These are phyloP conservation scores for Pythium myriotylum DNA, from an alignment of 352 stramenopile species.

Conservation along the genomic window DNA sequence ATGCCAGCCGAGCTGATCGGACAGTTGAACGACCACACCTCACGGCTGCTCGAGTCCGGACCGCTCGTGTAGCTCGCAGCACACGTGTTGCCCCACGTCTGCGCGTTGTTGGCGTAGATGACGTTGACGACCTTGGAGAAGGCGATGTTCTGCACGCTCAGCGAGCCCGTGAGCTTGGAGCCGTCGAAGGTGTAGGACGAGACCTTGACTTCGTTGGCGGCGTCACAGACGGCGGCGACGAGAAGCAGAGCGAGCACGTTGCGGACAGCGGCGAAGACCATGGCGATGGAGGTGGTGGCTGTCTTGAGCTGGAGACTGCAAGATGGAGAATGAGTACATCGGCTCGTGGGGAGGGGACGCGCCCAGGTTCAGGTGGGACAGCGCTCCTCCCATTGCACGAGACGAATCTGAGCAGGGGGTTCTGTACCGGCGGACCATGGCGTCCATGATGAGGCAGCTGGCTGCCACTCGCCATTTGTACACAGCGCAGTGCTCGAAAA, in stretches of 20 bases:
- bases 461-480: no score
- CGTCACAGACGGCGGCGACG: conserved; percentile 6
- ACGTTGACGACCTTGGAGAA: conserved; percentile 25
- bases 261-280: conserved; percentile 16
- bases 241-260: conserved; percentile 13
- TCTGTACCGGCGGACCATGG: no score
- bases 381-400: no score
- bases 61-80: conserved; percentile 21
- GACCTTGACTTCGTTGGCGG: conserved; percentile 21
- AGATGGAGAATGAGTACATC: no score
- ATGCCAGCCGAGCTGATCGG: conserved; percentile 19
- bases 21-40: conserved; percentile 28
- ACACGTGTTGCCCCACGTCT: conserved; percentile 31
- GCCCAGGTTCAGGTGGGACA: no score
- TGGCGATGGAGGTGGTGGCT: no score
- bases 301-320: no score
- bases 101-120: conserved; percentile 28
- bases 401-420: no score
- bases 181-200: conserved; percentile 15
- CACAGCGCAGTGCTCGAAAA: no score
- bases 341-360: no score
- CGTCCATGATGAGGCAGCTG: no score
- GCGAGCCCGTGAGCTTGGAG: conserved; percentile 19
- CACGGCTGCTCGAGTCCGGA: conserved; percentile 20
- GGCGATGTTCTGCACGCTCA: conserved; percentile 22